Evolutionary conservation across 345 rosid species (phyloP).

Genomic region (Microthlaspi erraticum): DNA sequence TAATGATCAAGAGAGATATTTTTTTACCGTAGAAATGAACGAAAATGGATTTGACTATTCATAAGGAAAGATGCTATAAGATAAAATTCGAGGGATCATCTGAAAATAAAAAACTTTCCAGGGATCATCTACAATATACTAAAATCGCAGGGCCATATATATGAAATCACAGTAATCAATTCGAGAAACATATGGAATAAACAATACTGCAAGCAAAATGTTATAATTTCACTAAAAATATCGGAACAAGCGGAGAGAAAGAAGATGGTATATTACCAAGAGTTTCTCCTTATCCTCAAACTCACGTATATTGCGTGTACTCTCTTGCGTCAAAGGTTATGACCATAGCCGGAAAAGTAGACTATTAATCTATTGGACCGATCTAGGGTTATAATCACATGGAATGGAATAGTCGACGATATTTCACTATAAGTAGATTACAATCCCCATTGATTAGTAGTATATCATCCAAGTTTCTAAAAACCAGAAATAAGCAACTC

Average conservation of each 20-base stretch:
- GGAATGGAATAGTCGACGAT: not conserved
- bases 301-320: no score
- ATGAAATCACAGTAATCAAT: not conserved
- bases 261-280: conserved; percentile 7
- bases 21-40: not conserved
- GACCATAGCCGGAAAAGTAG: not conserved
- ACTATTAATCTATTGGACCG: not conserved
- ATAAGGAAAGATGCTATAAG: not conserved
- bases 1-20: not conserved
- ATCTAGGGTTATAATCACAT: not conserved
- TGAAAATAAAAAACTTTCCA: not conserved
- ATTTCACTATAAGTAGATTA: not conserved
- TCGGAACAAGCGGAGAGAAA: not conserved
- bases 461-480: not conserved
- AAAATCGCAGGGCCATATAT: no score
- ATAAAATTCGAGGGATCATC: not conserved
- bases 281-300: conserved; percentile 25
- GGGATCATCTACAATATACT: no score
- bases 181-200: not conserved
- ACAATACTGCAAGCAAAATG: not conserved
- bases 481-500: not conserved
- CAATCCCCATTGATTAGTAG: not conserved
- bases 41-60: not conserved
- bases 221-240: not conserved
- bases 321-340: not conserved